Base-by-base conservation (phyloP, 2,329 filamentous ascomycete genomes). In the Diplodia intermedia region DNA sequence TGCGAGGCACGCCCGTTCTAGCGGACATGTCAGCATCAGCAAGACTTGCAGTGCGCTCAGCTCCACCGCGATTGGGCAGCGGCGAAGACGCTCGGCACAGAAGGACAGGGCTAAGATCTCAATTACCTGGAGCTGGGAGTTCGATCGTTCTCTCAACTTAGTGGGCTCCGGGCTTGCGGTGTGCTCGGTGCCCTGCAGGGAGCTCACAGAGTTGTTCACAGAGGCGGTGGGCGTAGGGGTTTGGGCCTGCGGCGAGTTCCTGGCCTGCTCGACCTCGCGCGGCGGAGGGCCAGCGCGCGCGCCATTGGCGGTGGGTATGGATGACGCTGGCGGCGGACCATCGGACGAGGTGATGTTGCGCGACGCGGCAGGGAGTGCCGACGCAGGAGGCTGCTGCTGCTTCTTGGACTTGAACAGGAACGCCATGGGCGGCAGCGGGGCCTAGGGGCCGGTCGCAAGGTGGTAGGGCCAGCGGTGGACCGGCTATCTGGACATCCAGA, bases 181-280 rank as follows among this genome's bases (percentile, higher is more conserved):
- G 75, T 68, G 75, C 12, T 81, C 86, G 50, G 86, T 86, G 69
- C 88, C 88, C 63, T 73, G 75, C 50, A 93, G 80, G 2, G 91
- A 94, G 77, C 89, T 91, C 71, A 94, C 77, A 1, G 84, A 86
- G 72, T 84, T 85, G 74, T 86, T 88, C 69, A 85, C 83, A 76
- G 92, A 94, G 69, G 89, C 89, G n/a, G 89, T 91, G 5, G 92
- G 90, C 6, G 91, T 91, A 61, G 90, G 87, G 68, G 90, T 88
- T 73, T 87, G 81, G 3, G 78, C 73, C 56, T 71, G 73, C 29
- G 73, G 53, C 72, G 74, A 29, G 70, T 74, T 75, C 31, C 77
- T 74, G 82, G 85, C 69, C 72, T 31, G 71, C 76, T 71, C 60
- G 18, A 20, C 18, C 43, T 63, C 60, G 29, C 60, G 60, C 18